These are phyloP conservation scores for Wickerhamomyces pijperi DNA, from an alignment of 805 yeast genomes.

Conservation along the genomic window DNA sequence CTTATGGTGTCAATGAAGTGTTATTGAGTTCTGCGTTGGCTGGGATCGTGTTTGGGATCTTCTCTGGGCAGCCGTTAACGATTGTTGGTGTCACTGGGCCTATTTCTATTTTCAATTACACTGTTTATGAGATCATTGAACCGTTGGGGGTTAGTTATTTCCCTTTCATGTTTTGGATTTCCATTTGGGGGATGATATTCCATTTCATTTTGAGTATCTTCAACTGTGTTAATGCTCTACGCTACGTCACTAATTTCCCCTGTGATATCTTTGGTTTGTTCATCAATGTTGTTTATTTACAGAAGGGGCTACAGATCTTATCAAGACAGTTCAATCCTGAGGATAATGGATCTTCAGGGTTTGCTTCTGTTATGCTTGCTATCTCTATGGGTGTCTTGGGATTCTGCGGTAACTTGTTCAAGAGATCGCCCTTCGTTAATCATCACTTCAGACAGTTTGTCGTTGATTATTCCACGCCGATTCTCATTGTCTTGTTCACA, in stretches of 20 bases:
- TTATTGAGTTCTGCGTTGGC: constrained; percentile 76
- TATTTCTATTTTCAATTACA: constrained; percentile 80
- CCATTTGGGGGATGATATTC: constrained; percentile 80
- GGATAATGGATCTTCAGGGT: constrained; percentile 39
- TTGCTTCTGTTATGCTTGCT: constrained; percentile 64
- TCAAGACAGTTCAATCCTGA: constrained; percentile 49
- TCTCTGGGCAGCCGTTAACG: constrained; percentile 86
- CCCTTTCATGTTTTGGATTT: constrained; percentile 93
- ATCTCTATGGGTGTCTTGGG: constrained; percentile 74
- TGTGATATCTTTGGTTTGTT: constrained; percentile 92
- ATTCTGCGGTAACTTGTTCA: constrained; percentile 39
- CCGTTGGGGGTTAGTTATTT: constrained; percentile 41
- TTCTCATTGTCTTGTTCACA: constrained; percentile 78
- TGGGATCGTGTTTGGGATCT: constrained; percentile 77
- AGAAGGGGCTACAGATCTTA: constrained; percentile 82
- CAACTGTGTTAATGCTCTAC: constrained; percentile 57
- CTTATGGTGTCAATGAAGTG: constrained; percentile 89
- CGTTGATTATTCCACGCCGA: constrained; percentile 79
- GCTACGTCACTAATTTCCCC: constrained; percentile 67
- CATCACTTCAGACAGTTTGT: constrained; percentile 55
- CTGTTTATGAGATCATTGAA: constrained; percentile 62
- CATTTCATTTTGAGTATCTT: constrained; percentile 63
- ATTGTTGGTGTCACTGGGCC: constrained; percentile 98
- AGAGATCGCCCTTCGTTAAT: constrained; percentile 48
- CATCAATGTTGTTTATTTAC: constrained; percentile 77